These are phyloP conservation scores for Chamaenerion angustifolium DNA, from an alignment of 345 rosid genomes.

Conservation along the genomic window DNA sequence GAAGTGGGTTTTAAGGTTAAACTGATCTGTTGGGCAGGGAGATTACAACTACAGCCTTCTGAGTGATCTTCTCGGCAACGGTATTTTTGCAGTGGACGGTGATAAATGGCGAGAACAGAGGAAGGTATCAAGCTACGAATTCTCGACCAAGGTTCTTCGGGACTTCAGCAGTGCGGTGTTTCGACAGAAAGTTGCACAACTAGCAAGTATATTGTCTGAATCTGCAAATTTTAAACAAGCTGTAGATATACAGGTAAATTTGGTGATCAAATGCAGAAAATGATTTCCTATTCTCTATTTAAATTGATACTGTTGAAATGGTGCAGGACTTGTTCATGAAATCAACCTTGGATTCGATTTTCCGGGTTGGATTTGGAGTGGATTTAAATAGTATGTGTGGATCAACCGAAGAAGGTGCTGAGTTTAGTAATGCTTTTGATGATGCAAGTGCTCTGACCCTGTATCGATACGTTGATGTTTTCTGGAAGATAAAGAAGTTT, in stretches of 20 bases:
- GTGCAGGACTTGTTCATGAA: slow-evolving; percentile 47
- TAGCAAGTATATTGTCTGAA: slow-evolving; percentile 20
- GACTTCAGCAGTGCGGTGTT: slow-evolving; percentile 36
- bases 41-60: slow-evolving; percentile 20
- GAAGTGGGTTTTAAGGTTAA: neutral
- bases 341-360: slow-evolving; percentile 50
- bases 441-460: slow-evolving; percentile 38
- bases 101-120: slow-evolving; percentile 43
- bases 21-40: slow-evolving; percentile 18
- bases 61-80: slow-evolving; percentile 34
- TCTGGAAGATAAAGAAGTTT: slow-evolving; percentile 40
- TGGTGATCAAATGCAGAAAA: too few species aligned
- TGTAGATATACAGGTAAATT: slow-evolving; percentile 30
- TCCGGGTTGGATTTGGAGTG: slow-evolving; percentile 44
- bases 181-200: slow-evolving; percentile 20
- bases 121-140: slow-evolving; percentile 33
- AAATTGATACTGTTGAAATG: neutral
- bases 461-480: slow-evolving; percentile 37
- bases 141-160: slow-evolving; percentile 30
- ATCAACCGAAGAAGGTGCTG: slow-evolving; percentile 25
- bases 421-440: slow-evolving; percentile 38
- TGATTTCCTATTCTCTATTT: too few species aligned
- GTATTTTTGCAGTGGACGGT: slow-evolving; percentile 37
- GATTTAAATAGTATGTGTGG: slow-evolving; percentile 46
- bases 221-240: slow-evolving; percentile 12